A percentile compares a stretch with the other conserved stretches of the same genome.
These are phyloP conservation scores for Chrysosporium queenslandicum DNA, from an alignment of 2,329 filamentous ascomycete species.

Conservation along the genomic window DNA sequence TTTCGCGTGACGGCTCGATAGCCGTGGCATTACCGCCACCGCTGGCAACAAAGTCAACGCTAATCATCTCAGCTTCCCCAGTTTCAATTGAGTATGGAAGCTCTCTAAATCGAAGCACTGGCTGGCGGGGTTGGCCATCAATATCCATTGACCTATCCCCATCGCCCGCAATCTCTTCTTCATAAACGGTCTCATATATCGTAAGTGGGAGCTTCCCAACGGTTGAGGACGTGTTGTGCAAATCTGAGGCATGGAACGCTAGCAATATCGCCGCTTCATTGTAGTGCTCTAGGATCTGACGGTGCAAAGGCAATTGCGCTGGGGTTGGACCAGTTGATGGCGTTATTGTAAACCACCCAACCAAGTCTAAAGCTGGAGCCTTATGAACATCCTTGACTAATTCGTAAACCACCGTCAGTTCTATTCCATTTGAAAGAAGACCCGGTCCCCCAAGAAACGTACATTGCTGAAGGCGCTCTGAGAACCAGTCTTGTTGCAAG, in stretches of 20 bases:
- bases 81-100: slow-evolving; percentile 83
- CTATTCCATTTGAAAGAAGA: not conserved
- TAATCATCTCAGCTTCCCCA: slow-evolving; percentile 94
- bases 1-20: slow-evolving; percentile 28
- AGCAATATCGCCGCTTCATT: slow-evolving; percentile 84
- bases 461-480: slow-evolving; percentile 75
- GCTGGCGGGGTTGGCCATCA: slow-evolving; percentile 46
- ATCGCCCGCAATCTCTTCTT: slow-evolving; percentile 53
- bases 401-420: not conserved
- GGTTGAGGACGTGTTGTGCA: slow-evolving; percentile 44
- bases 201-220: slow-evolving; percentile 80
- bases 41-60: slow-evolving; percentile 82
- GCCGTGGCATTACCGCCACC: slow-evolving; percentile 72
- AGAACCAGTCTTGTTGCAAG: slow-evolving; percentile 63
- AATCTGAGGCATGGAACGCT: slow-evolving; percentile 64
- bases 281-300: slow-evolving; percentile 60
- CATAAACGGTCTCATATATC: slow-evolving; percentile 76
- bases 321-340: slow-evolving; percentile 59
- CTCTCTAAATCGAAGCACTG: slow-evolving; percentile 67
- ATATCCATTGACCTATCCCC: slow-evolving; percentile 59
- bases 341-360: slow-evolving; percentile 84
- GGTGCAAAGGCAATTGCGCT: slow-evolving; percentile 62
- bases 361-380: slow-evolving; percentile 67
- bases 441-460: not conserved
- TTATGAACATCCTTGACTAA: slow-evolving; percentile 84